A percentile compares a stretch with the other conserved stretches of the same genome.
phyloP scores from a whole-genome alignment of 352 stramenopile species.

The Elongisporangium anandrum region DNA sequence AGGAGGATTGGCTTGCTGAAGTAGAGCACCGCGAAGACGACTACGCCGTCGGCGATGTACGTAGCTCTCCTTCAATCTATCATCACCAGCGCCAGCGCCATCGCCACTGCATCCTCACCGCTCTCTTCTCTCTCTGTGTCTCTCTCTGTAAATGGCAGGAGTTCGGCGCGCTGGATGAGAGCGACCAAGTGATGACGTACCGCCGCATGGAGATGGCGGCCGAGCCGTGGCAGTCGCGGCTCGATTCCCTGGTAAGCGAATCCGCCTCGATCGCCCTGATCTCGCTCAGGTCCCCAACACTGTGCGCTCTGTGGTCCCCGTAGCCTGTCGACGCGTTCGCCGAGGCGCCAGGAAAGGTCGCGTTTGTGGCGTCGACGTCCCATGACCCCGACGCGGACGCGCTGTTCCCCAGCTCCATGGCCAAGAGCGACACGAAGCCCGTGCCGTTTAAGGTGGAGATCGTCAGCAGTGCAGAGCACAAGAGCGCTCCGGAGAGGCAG shows the following conservation, averaged over 20 bases:
- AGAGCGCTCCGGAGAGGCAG: constrained; percentile 16
- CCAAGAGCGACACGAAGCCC: constrained; percentile 16
- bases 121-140: constrained; percentile 1
- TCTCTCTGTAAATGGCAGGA: constrained; percentile 17
- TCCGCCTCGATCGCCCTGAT: not conserved
- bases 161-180: constrained; percentile 35
- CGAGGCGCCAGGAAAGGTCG: constrained; percentile 20
- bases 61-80: not conserved
- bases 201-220: constrained; percentile 47
- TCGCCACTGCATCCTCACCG: not conserved
- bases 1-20: constrained; percentile 67
- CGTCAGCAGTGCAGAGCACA: constrained; percentile 1
- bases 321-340: constrained; percentile 27
- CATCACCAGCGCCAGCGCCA: not conserved
- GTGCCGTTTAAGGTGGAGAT: not conserved
- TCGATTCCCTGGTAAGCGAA: constrained; percentile 47
- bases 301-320: not conserved
- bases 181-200: constrained; percentile 58
- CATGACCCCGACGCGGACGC: constrained; percentile 17
- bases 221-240: constrained; percentile 51
- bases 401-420: constrained; percentile 16
- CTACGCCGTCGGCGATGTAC: constrained; percentile 62
- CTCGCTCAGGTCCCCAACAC: not conserved
- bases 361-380: constrained; percentile 18
- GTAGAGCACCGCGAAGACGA: constrained; percentile 37